These are phyloP conservation scores for Candida tetrigidarum DNA, from an alignment of 1,139 yeast genomes.

Conservation along the genomic window DNA sequence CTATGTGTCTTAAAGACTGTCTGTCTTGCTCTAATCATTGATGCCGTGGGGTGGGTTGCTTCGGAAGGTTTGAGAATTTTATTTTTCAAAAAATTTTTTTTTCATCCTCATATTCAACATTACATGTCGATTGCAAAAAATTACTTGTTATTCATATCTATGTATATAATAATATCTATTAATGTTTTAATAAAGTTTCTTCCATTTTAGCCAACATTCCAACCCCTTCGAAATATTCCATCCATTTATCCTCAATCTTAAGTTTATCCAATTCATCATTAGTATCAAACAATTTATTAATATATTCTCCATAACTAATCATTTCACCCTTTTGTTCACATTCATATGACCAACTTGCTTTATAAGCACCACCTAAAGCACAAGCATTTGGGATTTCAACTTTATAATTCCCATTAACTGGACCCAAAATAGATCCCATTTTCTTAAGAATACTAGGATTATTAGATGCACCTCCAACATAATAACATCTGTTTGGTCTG, in stretches of 20 bases:
- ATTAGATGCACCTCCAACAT: constrained; percentile 88
- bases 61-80: no score
- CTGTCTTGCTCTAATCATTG: constrained; percentile 1
- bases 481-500: constrained; percentile 73
- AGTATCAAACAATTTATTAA: constrained; percentile 47
- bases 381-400: constrained; percentile 89
- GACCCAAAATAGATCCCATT: constrained; percentile 74
- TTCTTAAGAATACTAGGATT: constrained; percentile 68
- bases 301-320: constrained; percentile 47
- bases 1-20: not conserved
- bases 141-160: not conserved
- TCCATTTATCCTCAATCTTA: constrained; percentile 48
- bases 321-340: constrained; percentile 41
- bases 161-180: not conserved
- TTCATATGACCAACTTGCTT: constrained; percentile 72
- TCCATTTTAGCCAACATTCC: constrained; percentile 58
- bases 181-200: constrained; percentile 22
- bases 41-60: not conserved
- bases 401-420: constrained; percentile 63
- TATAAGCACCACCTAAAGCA: constrained; percentile 93
- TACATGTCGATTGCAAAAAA: no score
- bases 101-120: no score
- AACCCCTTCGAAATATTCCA: constrained; percentile 51
- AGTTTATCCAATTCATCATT: constrained; percentile 48
- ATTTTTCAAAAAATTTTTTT: not conserved